Evolutionary conservation across 176 grass and related monocot genomes (phyloP).

Genomic region (Leersia perrieri): DNA sequence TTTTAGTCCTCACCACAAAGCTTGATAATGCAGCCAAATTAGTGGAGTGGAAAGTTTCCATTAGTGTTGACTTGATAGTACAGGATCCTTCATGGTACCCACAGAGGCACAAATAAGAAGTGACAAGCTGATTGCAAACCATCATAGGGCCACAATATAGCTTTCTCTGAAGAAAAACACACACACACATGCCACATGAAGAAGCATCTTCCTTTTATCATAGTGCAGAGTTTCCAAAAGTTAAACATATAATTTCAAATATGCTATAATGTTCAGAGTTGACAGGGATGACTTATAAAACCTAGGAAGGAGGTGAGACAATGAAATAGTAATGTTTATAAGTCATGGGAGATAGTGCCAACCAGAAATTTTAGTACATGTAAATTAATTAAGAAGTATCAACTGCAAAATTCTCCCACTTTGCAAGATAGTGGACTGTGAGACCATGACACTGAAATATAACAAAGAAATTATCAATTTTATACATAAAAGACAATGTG

Average conservation of each 20-base stretch:
- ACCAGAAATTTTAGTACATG: background rate
- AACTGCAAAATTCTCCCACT: background rate
- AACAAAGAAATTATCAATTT: background rate
- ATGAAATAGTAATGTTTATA: background rate
- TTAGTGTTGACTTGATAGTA: conserved; percentile 1
- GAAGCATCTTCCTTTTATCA: conserved; percentile 2
- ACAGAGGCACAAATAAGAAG: background rate
- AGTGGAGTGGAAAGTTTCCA: background rate
- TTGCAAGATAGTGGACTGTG: background rate
- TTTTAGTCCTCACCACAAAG: background rate
- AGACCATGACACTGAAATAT: background rate
- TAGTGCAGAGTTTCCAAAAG: background rate
- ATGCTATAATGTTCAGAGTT: background rate
- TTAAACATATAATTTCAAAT: background rate
- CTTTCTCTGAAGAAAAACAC: background rate
- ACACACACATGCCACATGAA: background rate
- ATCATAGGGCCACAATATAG: background rate
- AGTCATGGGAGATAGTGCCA: background rate
- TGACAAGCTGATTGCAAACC: conserved; percentile 1
- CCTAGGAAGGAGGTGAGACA: background rate
- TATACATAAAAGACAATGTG: background rate
- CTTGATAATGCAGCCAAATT: conserved; percentile 3
- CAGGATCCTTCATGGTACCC: background rate
- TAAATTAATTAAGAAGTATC: background rate
- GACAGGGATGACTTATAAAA: background rate